phyloP scores from a whole-genome alignment of 2,329 filamentous ascomycete genomes.

The Alternaria atra region DNA sequence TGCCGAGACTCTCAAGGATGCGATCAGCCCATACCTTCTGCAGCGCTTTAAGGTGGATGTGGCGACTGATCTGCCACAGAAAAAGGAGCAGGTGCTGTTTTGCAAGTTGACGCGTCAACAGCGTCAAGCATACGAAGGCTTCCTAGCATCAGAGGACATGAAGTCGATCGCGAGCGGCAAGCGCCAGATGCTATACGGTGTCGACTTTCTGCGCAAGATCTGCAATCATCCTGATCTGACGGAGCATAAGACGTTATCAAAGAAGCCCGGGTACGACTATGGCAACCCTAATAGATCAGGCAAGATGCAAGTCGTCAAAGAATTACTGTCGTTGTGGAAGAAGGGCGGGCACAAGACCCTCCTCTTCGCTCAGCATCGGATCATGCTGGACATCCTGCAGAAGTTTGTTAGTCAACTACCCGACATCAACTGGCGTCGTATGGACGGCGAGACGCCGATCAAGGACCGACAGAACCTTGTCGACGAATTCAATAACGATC shows the following conservation, averaged over 20 bases:
- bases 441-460: constrained; percentile 93
- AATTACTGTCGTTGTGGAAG: constrained; percentile 87
- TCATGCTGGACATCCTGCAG: constrained; percentile 95
- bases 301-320: constrained; percentile 95
- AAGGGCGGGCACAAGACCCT: constrained; percentile 92
- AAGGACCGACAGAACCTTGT: constrained; percentile 89
- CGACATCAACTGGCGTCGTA: constrained; percentile 80
- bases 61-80: constrained; percentile 90
- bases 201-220: constrained; percentile 92
- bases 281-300: constrained; percentile 82
- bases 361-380: constrained; percentile 89
- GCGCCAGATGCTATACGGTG: constrained; percentile 84
- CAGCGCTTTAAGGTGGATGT: constrained; percentile 95
- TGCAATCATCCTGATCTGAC: constrained; percentile 96
- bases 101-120: constrained; percentile 88
- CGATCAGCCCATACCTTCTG: constrained; percentile 90
- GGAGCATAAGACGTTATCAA: constrained; percentile 68
- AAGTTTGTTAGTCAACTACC: constrained; percentile 75
- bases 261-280: constrained; percentile 75
- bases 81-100: constrained; percentile 95
- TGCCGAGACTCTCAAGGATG: constrained; percentile 90
- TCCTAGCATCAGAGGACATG: constrained; percentile 85
- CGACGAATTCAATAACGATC: constrained; percentile 88
- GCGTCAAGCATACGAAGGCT: constrained; percentile 79
- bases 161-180: constrained; percentile 78